phyloP scores from a whole-genome alignment of 305 asterid genomes.

The Solanum aculeatissimum region DNA sequence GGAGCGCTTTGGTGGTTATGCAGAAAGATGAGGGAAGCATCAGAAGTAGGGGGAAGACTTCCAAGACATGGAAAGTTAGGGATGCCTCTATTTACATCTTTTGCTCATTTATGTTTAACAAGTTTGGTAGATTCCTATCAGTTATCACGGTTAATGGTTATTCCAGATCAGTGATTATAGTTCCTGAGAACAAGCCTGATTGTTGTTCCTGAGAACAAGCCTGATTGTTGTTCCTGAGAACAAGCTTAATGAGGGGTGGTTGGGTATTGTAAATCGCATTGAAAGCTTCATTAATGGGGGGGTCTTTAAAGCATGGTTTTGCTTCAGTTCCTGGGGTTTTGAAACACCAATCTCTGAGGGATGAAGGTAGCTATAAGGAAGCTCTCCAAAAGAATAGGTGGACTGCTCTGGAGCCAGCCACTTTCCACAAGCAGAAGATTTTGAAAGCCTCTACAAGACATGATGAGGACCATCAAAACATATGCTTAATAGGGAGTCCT shows the following conservation, averaged over 20 bases:
- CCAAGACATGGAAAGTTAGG: neutral
- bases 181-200: neutral
- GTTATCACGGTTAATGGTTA: neutral
- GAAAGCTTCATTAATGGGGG: neutral
- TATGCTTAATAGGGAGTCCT: too few species aligned
- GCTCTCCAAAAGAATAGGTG: neutral
- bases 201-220: neutral
- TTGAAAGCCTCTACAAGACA: neutral
- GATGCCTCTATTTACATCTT: neutral
- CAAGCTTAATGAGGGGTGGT: neutral
- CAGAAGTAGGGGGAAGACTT: neutral
- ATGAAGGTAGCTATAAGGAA: too few species aligned
- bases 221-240: neutral
- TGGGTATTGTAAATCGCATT: neutral
- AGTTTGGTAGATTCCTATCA: neutral
- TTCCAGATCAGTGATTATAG: neutral
- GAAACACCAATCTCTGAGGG: neutral
- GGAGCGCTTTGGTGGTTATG: neutral
- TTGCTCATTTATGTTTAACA: neutral
- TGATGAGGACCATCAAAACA: neutral
- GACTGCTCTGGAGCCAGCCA: neutral
- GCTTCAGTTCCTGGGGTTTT: neutral
- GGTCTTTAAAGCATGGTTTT: neutral
- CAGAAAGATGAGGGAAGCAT: too few species aligned
- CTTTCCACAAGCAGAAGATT: neutral